Base-by-base conservation (phyloP, 139 green algal genomes). In the Coelastrella sp. region DNA sequence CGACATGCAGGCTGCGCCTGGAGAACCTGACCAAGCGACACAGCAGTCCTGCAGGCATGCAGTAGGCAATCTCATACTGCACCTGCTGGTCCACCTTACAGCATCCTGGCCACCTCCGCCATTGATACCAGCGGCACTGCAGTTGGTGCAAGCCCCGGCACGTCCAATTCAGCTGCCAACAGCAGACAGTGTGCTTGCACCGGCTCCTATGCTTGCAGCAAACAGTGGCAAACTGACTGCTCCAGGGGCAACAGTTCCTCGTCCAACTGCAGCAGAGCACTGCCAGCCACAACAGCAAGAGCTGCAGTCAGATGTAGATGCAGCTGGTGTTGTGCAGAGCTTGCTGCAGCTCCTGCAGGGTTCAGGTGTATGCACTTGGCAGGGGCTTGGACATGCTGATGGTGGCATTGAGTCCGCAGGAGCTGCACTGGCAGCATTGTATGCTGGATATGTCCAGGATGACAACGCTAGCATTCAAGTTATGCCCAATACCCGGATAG, bases 391-490 rank as follows among this genome's bases (percentile, higher is more conserved):
- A 78, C 13, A 5, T 13, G 6, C 10, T n/a, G 13, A 71, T 16
- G 56, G 8, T 66, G 59, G 17, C 71, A 5, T 60, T 75, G 73
- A 16, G 14, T n/a, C 59, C 5, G 73, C 58, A 47, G 85, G 85
- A 23, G 85, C 85, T 82, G 73, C 73, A 5, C 85, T 90, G 7
- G 85, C 73, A 61, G 73, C 22, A 32, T 77, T 90, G 73, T 90
- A 90, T 54, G 59, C 20, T 57, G 77, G 47, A 54, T 80, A 68
- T 5, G 4, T 71, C 4, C 22, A 65, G 54, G 65, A 71, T n/a
- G 7, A 10, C 7, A 23, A 76, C 22, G 13, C 14, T n/a, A 16
- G 68, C n/a, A n/a, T n/a, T n/a, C n/a, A n/a, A n/a, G n/a, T n/a
- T n/a, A n/a, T n/a, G n/a, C n/a, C n/a, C n/a, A n/a, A n/a, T 13